phyloP scores from a whole-genome alignment of 441 rosid genomes.

The Adansonia grandidieri region DNA sequence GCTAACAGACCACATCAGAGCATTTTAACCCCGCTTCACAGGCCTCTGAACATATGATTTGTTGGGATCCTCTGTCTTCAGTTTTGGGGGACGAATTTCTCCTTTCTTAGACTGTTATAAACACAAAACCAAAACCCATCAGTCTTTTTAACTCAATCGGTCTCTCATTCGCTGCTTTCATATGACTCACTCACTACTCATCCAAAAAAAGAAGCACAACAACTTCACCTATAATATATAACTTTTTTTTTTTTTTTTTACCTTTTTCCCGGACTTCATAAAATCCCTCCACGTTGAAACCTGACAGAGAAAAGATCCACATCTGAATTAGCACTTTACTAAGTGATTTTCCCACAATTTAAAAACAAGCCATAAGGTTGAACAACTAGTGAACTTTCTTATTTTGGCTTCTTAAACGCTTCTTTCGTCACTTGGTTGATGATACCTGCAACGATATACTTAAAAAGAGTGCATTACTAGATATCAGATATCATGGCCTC shows the following conservation, averaged over 20 bases:
- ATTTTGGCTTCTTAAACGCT: not conserved
- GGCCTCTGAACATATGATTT: constrained; percentile 98
- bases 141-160: not conserved
- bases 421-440: too few species aligned
- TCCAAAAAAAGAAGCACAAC: too few species aligned
- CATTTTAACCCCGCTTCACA: constrained; percentile 70
- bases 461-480: not conserved
- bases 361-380: not conserved
- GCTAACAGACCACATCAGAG: too few species aligned
- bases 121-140: not conserved
- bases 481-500: not conserved
- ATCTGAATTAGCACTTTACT: too few species aligned
- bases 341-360: not conserved
- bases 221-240: too few species aligned
- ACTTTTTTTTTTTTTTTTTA: not conserved
- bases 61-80: constrained; percentile 97
- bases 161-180: too few species aligned
- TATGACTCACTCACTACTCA: not conserved
- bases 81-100: constrained; percentile 91
- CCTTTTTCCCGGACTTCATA: constrained; percentile 83
- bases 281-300: constrained; percentile 99
- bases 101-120: constrained; percentile 81
- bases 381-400: not conserved
- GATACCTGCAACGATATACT: too few species aligned
- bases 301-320: constrained; percentile 38